Conservation (phyloP, 2,329 filamentous ascomycete species). For the Penicillium sp. region DNA sequence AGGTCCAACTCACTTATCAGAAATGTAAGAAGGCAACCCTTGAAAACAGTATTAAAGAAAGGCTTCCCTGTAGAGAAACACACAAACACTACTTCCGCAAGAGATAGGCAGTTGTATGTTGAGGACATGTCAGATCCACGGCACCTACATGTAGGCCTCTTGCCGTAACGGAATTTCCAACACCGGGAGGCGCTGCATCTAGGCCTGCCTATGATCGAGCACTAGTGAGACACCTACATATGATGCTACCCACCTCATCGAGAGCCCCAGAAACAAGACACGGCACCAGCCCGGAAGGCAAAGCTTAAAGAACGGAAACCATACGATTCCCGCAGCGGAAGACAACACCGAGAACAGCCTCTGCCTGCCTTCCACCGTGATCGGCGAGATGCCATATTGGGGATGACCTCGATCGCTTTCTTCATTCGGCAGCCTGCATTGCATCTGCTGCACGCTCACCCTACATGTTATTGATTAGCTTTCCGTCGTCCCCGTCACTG, state of each 20-base stretch:
- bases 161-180: too few species aligned
- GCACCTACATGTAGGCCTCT: too few species aligned
- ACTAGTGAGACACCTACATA: not conserved
- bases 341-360: not conserved
- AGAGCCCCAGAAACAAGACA: constrained; percentile 1
- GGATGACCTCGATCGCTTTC: constrained; percentile 14
- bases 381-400: constrained; percentile 10
- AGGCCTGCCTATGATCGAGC: not conserved
- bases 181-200: not conserved
- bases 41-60: not conserved
- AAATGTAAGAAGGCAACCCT: not conserved
- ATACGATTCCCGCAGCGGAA: constrained; percentile 5
- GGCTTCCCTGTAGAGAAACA: not conserved
- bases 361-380: constrained; percentile 4
- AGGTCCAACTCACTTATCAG: not conserved
- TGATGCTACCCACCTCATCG: not conserved
- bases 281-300: not conserved
- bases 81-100: not conserved
- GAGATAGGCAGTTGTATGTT: not conserved
- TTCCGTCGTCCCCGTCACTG: constrained; percentile 1
- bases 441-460: constrained; percentile 22
- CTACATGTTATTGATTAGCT: constrained; percentile 7
- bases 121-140: too few species aligned
- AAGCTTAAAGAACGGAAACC: constrained; percentile 7
- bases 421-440: constrained; percentile 23